A percentile compares a stretch with the other conserved stretches of the same genome.
phyloP scores from a whole-genome alignment of 2,329 filamentous ascomycete genomes.

The Xylaria sp. region DNA sequence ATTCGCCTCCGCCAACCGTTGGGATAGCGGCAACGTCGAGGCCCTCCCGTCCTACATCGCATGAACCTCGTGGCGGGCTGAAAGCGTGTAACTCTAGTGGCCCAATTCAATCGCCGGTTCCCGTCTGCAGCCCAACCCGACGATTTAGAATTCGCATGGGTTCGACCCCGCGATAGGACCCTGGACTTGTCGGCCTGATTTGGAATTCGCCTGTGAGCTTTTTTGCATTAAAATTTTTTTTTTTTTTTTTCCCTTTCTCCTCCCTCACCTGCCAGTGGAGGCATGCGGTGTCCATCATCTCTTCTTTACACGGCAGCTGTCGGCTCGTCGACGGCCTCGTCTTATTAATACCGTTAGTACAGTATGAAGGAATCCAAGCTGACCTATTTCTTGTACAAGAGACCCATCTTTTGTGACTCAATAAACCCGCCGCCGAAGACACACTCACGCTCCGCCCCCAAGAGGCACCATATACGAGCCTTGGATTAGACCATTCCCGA shows the following conservation, averaged over 20 bases:
- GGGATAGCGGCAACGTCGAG: not conserved
- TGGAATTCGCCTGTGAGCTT: constrained; percentile 58
- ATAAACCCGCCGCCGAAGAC: not conserved
- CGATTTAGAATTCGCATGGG: constrained; percentile 49
- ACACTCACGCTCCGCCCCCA: no score
- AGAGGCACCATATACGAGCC: not conserved
- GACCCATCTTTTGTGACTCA: constrained; percentile 25
- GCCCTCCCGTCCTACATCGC: constrained; percentile 10
- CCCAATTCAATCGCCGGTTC: constrained; percentile 34
- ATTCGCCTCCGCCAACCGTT: constrained; percentile 11
- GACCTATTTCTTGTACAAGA: constrained; percentile 18
- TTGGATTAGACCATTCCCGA: not conserved
- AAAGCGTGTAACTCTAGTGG: constrained; percentile 27
- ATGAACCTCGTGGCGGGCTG: constrained; percentile 28
- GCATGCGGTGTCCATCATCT: not conserved
- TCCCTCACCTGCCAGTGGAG: constrained; percentile 1
- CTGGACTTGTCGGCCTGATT: no score
- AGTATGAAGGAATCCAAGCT: constrained; percentile 27
- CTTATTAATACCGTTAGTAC: constrained; percentile 1
- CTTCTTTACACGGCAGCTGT: constrained; percentile 7
- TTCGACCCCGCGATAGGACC: constrained; percentile 46
- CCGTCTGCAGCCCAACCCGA: constrained; percentile 38
- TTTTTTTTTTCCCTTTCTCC: constrained; percentile 14
- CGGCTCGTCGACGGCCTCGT: constrained; percentile 22
- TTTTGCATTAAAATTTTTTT: constrained; percentile 55